Evolutionary conservation across 805 yeast genomes (phyloP).

Genomic region (Candida lessepsii): DNA sequence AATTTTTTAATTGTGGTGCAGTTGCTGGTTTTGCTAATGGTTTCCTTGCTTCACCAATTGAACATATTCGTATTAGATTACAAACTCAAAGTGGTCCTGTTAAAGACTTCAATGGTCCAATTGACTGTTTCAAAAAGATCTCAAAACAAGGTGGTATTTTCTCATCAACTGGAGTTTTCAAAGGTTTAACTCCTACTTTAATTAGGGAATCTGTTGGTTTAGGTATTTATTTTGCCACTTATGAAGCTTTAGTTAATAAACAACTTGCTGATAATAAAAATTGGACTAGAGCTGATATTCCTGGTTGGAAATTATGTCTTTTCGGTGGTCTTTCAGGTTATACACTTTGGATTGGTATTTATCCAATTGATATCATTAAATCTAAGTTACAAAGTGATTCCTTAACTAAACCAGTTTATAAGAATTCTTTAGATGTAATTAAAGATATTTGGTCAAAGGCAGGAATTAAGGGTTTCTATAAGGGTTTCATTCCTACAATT

Average conservation of each 20-base stretch:
- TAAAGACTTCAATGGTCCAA: constrained; percentile 65
- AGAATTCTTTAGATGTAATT: constrained; percentile 58
- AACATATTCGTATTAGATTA: constrained; percentile 88
- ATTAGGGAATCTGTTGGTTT: constrained; percentile 83
- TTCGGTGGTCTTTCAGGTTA: constrained; percentile 93
- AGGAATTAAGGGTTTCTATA: constrained; percentile 78
- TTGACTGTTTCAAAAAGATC: constrained; percentile 65
- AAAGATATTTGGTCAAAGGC: constrained; percentile 49
- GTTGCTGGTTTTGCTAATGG: constrained; percentile 94
- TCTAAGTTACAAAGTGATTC: constrained; percentile 76
- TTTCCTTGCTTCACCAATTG: constrained; percentile 88
- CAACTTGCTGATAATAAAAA: constrained; percentile 49
- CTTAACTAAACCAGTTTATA: constrained; percentile 57
- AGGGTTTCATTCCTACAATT: constrained; percentile 90
- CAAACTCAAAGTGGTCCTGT: constrained; percentile 75
- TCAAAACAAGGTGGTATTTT: constrained; percentile 48
- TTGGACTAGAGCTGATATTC: constrained; percentile 65
- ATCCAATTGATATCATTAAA: constrained; percentile 90
- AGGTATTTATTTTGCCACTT: constrained; percentile 85
- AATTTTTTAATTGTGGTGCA: constrained; percentile 80
- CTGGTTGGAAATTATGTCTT: constrained; percentile 81
- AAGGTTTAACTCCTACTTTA: constrained; percentile 82
- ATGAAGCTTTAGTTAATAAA: constrained; percentile 78
- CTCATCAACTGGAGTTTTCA: constrained; percentile 53
- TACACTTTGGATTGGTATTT: constrained; percentile 78